Conservation (phyloP, 805 yeast genomes). For the Candida fluviatilis region DNA sequence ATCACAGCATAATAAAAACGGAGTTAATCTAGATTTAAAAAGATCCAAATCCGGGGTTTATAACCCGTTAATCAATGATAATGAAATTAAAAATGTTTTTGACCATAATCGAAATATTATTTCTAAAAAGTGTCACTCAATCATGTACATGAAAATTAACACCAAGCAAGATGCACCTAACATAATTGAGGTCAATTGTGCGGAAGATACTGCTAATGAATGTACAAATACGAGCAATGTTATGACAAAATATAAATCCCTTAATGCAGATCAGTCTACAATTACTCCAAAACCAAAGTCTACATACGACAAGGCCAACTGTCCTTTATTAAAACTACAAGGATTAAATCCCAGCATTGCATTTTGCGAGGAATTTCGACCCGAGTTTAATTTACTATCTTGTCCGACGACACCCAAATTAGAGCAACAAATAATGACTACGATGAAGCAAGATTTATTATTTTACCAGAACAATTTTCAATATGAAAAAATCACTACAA, state of each 20-base stretch:
- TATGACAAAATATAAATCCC: conserved; percentile 2
- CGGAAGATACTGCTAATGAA: conserved; percentile 8
- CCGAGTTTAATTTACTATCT: conserved; percentile 52
- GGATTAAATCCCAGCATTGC: conserved; percentile 33
- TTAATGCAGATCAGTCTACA: conserved; percentile 5
- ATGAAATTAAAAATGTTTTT: conserved; percentile 13
- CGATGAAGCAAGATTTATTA: conserved; percentile 53
- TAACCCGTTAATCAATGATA: conserved; percentile 16
- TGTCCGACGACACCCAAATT: conserved; percentile 49
- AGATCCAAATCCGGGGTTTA: conserved; percentile 22
- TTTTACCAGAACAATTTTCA: conserved; percentile 37
- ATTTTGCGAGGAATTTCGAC: conserved; percentile 47
- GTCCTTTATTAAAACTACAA: conserved; percentile 12
- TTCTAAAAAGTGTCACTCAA: conserved; percentile 17
- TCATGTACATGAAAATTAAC: conserved; percentile 16
- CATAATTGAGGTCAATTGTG: conserved; percentile 4
- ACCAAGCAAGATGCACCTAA: conserved; percentile 1
- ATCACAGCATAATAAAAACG: conserved; percentile 1
- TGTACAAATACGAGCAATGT: background rate
- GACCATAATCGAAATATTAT: conserved; percentile 18
- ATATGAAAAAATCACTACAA: conserved; percentile 26
- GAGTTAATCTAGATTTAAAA: conserved; percentile 7
- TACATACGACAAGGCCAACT: background rate
- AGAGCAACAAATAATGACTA: conserved; percentile 42
- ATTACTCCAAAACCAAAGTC: conserved; percentile 7